Evolutionary conservation across 305 asterid species (phyloP), one percentile per base, ranked within the genome.

Genomic region (Fraxinus paxiana): DNA sequence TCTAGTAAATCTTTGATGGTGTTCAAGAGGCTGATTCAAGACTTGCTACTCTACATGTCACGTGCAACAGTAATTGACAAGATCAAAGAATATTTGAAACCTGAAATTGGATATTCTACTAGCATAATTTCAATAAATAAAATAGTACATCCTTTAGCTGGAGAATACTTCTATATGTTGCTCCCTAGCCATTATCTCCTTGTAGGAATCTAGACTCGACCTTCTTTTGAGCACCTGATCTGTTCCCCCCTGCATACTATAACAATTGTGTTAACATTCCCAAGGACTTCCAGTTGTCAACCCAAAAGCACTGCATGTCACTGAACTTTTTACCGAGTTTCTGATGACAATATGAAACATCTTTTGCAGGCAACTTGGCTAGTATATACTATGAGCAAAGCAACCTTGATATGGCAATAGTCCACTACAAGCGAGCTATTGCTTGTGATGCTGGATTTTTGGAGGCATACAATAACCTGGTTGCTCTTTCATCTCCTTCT

Each of bases 391-490:
- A 92, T 77, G 99, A 96, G 87, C 98, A 94, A 89, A 92, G 92
- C 85, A 94, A 96, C 88, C 89, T 96, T 84, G 99, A 96, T 51
- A 88, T 96, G 99, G 97, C 99, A 70, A 94, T 96, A 86, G 82
- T 87, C 69, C 87, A 94, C 88, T 96, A 96, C 86, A 92, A 88
- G 88, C 88, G 96, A 87, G 99, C 99, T 76, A 96, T 96, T 86
- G 86, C 97, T 77, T 96, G 97, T 85, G 99, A 96, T 84, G 79
- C 92, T 85, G 96, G 93, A 86, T 96, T 88, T 88, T 88, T 96
- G 89, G 99, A 96, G 89, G 98, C 99, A 28, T 96, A 96, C 85
- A 96, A 92, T 84, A 96, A 93, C 87, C 85, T 96, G 98, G 99
- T 96, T 79, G 7, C 91, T 22, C 37, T 79, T 71, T 65, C 75